phyloP scores from a whole-genome alignment of 345 rosid species.

The Bruguiera sexangula region DNA sequence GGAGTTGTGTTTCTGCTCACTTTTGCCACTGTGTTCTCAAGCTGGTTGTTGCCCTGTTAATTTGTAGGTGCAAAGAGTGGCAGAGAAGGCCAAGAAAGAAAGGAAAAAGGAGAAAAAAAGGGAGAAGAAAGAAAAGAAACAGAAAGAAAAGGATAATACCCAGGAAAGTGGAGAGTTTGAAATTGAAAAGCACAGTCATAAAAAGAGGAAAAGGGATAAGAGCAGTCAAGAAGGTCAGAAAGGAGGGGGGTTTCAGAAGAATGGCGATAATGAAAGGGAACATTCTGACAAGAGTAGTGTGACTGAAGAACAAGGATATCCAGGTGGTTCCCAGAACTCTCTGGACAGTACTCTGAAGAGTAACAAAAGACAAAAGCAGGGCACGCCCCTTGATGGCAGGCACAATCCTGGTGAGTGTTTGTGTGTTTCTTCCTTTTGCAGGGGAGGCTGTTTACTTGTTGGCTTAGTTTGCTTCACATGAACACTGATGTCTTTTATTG shows the following conservation, averaged over 20 bases:
- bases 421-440: conserved; percentile 42
- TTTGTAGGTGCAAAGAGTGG: conserved; percentile 38
- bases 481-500: conserved; percentile 45
- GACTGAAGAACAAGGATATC: conserved; percentile 32
- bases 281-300: conserved; percentile 29
- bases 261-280: conserved; percentile 15
- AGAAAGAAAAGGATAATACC: conserved; percentile 28
- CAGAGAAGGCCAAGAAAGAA: conserved; percentile 30
- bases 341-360: conserved; percentile 21
- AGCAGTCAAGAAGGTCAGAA: conserved; percentile 29
- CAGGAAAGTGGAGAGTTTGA: conserved; percentile 25
- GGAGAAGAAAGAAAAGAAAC: conserved; percentile 27
- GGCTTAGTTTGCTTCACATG: conserved; percentile 48
- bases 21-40: conserved; percentile 3
- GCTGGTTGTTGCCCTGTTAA: conserved; percentile 24
- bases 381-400: conserved; percentile 30
- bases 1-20: too few relatives aligned
- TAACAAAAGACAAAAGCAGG: conserved; percentile 39
- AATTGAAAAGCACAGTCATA: conserved; percentile 35
- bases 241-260: conserved; percentile 31
- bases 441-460: conserved; percentile 57
- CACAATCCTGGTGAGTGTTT: conserved; percentile 60
- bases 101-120: conserved; percentile 30
- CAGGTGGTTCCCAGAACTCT: conserved; percentile 39
- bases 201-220: conserved; percentile 37